phyloP scores from a whole-genome alignment of 805 yeast species.

The Kodamaea kaohsiungensis region DNA sequence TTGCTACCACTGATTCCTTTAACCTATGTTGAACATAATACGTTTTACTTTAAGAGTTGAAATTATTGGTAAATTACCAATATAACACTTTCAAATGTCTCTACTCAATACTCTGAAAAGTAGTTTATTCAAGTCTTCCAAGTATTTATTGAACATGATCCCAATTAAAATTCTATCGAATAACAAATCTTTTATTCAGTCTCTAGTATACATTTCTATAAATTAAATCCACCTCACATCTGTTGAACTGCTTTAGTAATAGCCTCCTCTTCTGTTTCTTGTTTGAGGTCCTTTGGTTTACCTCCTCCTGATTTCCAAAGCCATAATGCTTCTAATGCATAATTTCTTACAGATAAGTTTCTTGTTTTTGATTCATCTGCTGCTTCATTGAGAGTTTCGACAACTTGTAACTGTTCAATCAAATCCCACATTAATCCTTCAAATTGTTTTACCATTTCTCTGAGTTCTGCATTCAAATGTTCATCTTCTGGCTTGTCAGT shows the following conservation, averaged over 20 bases:
- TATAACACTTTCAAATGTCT: too few relatives aligned
- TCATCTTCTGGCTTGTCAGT: constrained; percentile 39
- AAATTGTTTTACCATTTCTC: constrained; percentile 35
- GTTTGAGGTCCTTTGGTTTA: constrained; percentile 17
- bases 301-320: constrained; percentile 69
- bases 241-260: constrained; percentile 21
- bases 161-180: background rate
- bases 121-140: too few relatives aligned
- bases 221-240: background rate
- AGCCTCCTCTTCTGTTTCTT: constrained; percentile 27
- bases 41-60: too few relatives aligned
- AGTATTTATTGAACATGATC: too few relatives aligned
- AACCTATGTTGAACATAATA: constrained; percentile 2
- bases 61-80: background rate
- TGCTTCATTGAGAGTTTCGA: constrained; percentile 66
- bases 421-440: constrained; percentile 70
- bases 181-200: background rate
- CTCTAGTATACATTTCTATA: background rate
- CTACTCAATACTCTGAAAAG: too few relatives aligned
- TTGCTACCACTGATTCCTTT: background rate
- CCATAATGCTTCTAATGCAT: constrained; percentile 91
- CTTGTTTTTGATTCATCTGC: constrained; percentile 63
- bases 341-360: constrained; percentile 73
- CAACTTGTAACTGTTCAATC: constrained; percentile 58
- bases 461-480: constrained; percentile 31